Evolutionary conservation across 371 early-diverging fungal genomes (phyloP).

Genomic region (Mucor piriformis): DNA sequence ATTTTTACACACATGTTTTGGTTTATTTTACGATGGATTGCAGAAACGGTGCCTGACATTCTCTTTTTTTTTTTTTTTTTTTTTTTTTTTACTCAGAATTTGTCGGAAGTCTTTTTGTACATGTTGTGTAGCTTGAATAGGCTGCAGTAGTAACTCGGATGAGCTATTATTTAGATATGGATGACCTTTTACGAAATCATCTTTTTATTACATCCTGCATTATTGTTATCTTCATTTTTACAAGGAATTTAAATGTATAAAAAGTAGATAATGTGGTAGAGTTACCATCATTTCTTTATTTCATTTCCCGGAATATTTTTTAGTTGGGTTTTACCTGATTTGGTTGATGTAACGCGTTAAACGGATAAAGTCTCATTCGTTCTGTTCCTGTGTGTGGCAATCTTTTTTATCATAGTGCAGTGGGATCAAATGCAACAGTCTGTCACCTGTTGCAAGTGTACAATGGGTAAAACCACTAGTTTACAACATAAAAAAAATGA

Average conservation of each 20-base stretch:
- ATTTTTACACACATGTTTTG: slow-evolving; percentile 74
- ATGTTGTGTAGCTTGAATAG: slow-evolving; percentile 23
- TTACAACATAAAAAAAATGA: neutral
- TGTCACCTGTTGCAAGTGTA: slow-evolving; percentile 69
- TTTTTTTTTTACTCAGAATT: slow-evolving; percentile 61
- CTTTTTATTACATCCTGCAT: neutral
- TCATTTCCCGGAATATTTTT: slow-evolving; percentile 1
- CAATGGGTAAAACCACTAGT: no score
- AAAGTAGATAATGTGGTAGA: no score
- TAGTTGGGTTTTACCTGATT: slow-evolving; percentile 46
- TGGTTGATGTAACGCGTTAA: slow-evolving; percentile 67
- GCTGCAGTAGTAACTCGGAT: slow-evolving; percentile 8
- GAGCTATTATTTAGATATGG: neutral
- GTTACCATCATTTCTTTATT: neutral
- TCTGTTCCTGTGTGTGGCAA: no score
- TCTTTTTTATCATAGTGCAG: slow-evolving; percentile 80
- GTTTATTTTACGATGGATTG: slow-evolving; percentile 76
- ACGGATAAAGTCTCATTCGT: slow-evolving; percentile 91
- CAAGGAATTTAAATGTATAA: no score
- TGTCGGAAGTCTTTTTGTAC: slow-evolving; percentile 27
- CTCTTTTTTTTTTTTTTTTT: no score
- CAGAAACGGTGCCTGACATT: no score
- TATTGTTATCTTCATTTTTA: neutral
- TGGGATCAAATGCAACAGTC: slow-evolving; percentile 85
- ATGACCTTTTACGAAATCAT: slow-evolving; percentile 4